Evolutionary conservation across 441 rosid genomes (phyloP), one percentile per base, ranked within the genome.

Genomic region (Euphorbia schlechtendalii): DNA sequence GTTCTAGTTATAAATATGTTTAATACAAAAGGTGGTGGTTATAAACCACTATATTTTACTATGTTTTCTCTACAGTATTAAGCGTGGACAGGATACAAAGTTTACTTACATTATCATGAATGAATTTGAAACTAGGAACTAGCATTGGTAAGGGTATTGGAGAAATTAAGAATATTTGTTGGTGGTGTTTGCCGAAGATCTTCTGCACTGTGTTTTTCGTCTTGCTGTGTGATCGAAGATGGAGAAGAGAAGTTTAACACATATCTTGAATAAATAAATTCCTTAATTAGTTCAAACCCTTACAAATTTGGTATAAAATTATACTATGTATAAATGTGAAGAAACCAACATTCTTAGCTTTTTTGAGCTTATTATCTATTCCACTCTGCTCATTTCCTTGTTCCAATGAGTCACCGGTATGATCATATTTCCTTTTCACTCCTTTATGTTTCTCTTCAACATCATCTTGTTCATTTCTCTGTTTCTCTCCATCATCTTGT

Each of bases 161-260:
- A 68, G 27, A 79, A 55, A 49, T 68, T 66, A 53, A 55, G 54
- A 30, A 64, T 14, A 59, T 61, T 60, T 2, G 58, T 15, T 15
- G 12, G 28, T 9, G 81, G 69, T 45, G 83, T 74, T 8, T n/a
- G 58, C 4, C 36, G 41, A 30, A n/a, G 62, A 59, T 57, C 68
- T 2, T 46, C 43, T 8, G 68, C 27, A 21, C 66, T 73, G 30
- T 49, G 56, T 45, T 73, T 69, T 30, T 67, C 79, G 15, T 46
- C 18, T 46, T 14, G 18, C 8, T 38, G 6, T 46, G 41, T 65
- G 52, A 73, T 56, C 27, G 73, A 69, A 30, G 78, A 17, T 28
- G 98, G 97, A 55, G 96, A 83, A 30, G 96, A 87, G 63, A 93
- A 93, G 72, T 87, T 95, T 58, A 90, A 69, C 89, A 78, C 70